Conservation (phyloP, 202 grass and related monocot genomes). For the Digitaria exilis region DNA sequence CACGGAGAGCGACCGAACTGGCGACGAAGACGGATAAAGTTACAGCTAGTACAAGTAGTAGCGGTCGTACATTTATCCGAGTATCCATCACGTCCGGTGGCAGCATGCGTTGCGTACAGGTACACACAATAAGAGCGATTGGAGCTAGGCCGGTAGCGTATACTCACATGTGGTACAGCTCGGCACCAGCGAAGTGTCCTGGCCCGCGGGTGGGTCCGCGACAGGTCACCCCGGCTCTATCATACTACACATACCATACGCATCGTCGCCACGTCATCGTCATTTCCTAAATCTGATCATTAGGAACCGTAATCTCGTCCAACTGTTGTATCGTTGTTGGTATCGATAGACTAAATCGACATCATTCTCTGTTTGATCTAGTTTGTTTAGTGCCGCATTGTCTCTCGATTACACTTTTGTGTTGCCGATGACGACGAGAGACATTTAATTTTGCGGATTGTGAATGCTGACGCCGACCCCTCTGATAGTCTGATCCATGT, state of each 20-base stretch:
- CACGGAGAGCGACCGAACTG: neutral
- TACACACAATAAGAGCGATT: neutral
- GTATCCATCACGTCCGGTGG: constrained; percentile 21
- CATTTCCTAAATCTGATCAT: constrained; percentile 18
- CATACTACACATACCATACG: neutral
- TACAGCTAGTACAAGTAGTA: neutral
- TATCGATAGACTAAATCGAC: neutral
- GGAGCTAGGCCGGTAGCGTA: too few relatives aligned
- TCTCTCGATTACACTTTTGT: neutral
- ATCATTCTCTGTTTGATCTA: neutral
- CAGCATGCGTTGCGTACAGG: neutral
- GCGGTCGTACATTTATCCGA: constrained; percentile 23
- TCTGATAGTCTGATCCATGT: neutral
- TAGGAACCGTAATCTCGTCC: constrained; percentile 31
- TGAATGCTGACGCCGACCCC: neutral
- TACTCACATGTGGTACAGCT: constrained; percentile 50
- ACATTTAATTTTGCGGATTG: too few relatives aligned
- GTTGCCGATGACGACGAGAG: neutral
- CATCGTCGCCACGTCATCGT: neutral
- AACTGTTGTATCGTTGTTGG: constrained; percentile 31
- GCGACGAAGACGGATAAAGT: neutral
- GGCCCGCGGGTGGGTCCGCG: constrained; percentile 39
- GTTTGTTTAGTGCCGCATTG: neutral
- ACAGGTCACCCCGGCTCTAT: constrained; percentile 50
- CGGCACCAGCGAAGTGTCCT: constrained; percentile 39